phyloP scores from a whole-genome alignment of 371 early-diverging fungal genomes.

The Mycotypha africana region DNA sequence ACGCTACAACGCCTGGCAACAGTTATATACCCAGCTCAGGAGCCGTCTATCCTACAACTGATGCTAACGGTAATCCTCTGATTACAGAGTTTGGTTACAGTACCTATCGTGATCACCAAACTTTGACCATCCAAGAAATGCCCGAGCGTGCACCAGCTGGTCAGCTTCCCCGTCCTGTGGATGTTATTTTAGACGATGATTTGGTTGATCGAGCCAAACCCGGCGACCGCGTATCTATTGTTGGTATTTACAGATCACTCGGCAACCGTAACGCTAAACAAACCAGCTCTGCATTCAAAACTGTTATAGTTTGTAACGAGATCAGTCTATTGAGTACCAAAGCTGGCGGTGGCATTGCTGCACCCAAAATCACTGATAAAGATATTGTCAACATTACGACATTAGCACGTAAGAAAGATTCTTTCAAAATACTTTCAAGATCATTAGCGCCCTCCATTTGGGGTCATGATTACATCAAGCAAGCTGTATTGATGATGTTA shows the following conservation, averaged over 20 bases:
- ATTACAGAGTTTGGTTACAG: constrained; percentile 95
- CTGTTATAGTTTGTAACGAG: constrained; percentile 89
- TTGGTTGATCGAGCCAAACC: constrained; percentile 97
- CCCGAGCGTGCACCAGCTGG: constrained; percentile 99
- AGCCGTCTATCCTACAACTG: constrained; percentile 79
- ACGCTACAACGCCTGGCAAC: constrained; percentile 59
- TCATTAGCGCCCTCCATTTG: constrained; percentile 97
- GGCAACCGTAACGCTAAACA: constrained; percentile 73
- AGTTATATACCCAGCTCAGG: constrained; percentile 68
- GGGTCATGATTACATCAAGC: constrained; percentile 96
- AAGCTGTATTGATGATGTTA: constrained; percentile 90
- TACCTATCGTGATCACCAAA: constrained; percentile 95
- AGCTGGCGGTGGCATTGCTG: constrained; percentile 58
- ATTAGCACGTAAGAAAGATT: constrained; percentile 65
- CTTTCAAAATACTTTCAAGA: constrained; percentile 79
- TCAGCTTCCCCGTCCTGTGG: constrained; percentile 95
- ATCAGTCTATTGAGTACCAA: constrained; percentile 81
- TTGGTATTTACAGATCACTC: constrained; percentile 93
- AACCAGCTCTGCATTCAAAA: constrained; percentile 84
- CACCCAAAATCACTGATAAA: constrained; percentile 61
- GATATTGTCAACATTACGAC: constrained; percentile 84
- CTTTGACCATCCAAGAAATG: constrained; percentile 98
- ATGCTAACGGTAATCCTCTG: constrained; percentile 89
- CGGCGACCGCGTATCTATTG: constrained; percentile 96
- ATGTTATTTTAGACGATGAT: constrained; percentile 97